These are phyloP conservation scores for Cyamopsis tetragonoloba DNA, from an alignment of 306 rosid genomes.

Conservation along the genomic window DNA sequence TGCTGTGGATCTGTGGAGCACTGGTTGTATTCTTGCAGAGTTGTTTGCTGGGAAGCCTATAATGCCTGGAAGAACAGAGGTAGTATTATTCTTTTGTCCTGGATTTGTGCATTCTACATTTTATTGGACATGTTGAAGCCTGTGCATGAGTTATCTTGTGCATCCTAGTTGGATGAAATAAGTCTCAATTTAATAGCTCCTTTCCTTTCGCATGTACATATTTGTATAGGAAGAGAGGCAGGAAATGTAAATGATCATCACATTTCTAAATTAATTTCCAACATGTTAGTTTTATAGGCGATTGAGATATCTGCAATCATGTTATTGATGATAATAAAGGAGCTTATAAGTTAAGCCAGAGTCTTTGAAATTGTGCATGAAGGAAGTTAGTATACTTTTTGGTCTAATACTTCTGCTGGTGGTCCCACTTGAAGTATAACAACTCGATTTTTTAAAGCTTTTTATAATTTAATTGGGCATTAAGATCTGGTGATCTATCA, in stretches of 20 bases:
- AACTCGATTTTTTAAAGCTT: not conserved
- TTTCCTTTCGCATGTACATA: not conserved
- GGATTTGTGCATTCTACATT: conserved; percentile 1
- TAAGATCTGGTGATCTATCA: conserved; percentile 13
- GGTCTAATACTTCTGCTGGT: not conserved
- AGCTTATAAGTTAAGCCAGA: conserved; percentile 1
- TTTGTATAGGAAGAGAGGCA: conserved; percentile 17
- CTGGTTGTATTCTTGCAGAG: conserved; percentile 89
- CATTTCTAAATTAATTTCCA: conserved; percentile 8
- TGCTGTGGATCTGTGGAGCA: conserved; percentile 85
- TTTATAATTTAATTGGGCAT: conserved; percentile 18
- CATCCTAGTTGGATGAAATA: not conserved
- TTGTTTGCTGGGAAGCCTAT: conserved; percentile 77
- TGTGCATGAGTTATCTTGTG: not conserved
- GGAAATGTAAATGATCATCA: not conserved
- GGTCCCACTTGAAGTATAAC: not conserved
- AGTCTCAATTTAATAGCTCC: not conserved
- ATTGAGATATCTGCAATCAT: conserved; percentile 18
- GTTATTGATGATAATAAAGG: conserved; percentile 13
- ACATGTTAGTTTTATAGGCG: conserved; percentile 16
- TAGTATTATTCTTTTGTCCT: conserved; percentile 27
- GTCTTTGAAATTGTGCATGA: not conserved
- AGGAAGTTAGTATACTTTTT: not conserved
- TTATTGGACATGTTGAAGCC: conserved; percentile 15
- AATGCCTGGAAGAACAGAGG: conserved; percentile 93